phyloP scores from a whole-genome alignment of 2,329 filamentous ascomycete species.

The Alternaria conjuncta region DNA sequence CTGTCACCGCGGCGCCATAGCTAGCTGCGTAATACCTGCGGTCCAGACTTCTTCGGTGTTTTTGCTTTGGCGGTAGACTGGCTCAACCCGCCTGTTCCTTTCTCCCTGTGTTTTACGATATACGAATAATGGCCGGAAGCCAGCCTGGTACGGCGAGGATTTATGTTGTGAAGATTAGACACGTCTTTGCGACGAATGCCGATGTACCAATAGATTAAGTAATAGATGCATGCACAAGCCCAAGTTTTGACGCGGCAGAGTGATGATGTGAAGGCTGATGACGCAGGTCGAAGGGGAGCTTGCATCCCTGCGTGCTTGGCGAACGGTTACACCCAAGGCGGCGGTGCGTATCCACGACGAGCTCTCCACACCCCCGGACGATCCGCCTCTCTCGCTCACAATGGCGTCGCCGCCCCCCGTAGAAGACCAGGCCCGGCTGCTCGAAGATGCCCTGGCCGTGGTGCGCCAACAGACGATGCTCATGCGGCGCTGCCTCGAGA shows the following conservation, averaged over 20 bases:
- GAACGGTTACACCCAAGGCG: constrained; percentile 29
- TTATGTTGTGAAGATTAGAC: constrained; percentile 1
- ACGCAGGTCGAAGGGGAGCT: constrained; percentile 35
- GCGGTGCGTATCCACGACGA: constrained; percentile 29
- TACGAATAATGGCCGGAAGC: constrained; percentile 13
- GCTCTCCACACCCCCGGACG: constrained; percentile 39
- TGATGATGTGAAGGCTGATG: constrained; percentile 20
- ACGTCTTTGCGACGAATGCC: background rate
- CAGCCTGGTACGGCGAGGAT: constrained; percentile 1
- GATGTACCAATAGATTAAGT: constrained; percentile 4
- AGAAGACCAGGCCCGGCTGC: constrained; percentile 76
- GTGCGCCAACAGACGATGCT: constrained; percentile 96
- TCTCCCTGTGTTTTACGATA: constrained; percentile 8
- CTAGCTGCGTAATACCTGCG: background rate
- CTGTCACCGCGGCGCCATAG: constrained; percentile 7
- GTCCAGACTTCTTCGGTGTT: background rate
- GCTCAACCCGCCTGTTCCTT: constrained; percentile 3
- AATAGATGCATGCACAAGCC: constrained; percentile 5
- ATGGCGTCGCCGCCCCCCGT: constrained; percentile 58
- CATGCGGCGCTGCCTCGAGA: constrained; percentile 98
- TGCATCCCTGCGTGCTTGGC: constrained; percentile 38
- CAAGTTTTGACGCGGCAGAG: background rate
- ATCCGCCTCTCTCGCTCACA: constrained; percentile 29
- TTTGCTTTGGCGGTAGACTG: constrained; percentile 3
- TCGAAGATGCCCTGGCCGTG: constrained; percentile 95